These are phyloP conservation scores for Penicillium macrosclerotiorum DNA, from an alignment of 495 filamentous ascomycete species.

Conservation along the genomic window DNA sequence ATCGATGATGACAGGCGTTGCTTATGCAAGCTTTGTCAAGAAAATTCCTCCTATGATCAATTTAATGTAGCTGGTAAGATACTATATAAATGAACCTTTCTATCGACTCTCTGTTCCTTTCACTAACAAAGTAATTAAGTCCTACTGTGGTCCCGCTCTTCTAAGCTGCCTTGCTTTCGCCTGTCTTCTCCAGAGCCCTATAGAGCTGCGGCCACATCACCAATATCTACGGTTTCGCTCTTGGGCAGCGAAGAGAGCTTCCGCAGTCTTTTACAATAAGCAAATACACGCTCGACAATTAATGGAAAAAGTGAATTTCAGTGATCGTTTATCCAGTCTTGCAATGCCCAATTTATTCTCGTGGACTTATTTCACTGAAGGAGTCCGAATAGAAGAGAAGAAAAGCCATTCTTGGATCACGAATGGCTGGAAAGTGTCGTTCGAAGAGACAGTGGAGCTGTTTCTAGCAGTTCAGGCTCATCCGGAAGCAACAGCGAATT, in stretches of 20 bases:
- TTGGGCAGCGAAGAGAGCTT: not conserved
- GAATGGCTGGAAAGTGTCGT: not conserved
- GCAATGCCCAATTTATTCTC: not conserved
- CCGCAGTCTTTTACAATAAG: not conserved
- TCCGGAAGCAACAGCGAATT: not conserved
- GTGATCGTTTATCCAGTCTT: not conserved
- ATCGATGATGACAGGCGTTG: not conserved
- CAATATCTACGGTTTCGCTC: not conserved
- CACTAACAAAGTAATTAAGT: not conserved
- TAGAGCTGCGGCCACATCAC: not conserved
- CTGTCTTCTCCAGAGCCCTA: not conserved
- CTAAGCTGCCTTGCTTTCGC: not conserved
- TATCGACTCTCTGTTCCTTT: not conserved
- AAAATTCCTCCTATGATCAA: not conserved
- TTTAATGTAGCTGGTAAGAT: not conserved
- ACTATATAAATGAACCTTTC: too few species aligned
- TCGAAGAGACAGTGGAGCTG: not conserved
- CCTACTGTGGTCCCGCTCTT: not conserved
- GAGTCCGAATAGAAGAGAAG: not conserved
- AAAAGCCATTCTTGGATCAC: not conserved
- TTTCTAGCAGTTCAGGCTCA: not conserved
- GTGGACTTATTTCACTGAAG: conserved; percentile 2
- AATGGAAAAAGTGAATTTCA: not conserved
- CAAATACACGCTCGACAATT: not conserved
- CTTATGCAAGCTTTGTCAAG: not conserved